These are phyloP conservation scores for Starmerella sp. DNA, from an alignment of 805 yeast genomes.

Conservation along the genomic window DNA sequence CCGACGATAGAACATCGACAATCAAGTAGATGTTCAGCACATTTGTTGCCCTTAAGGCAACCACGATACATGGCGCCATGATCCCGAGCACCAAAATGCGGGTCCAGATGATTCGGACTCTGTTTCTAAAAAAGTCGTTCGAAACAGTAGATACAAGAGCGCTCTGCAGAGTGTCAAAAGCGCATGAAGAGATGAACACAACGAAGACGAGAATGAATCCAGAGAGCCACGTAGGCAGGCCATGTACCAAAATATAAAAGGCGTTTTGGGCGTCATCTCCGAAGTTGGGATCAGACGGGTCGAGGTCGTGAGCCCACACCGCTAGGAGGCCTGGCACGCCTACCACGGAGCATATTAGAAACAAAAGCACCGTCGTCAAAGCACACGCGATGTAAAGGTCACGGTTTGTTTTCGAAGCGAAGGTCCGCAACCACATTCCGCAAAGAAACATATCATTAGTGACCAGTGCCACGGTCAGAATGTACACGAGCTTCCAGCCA, in stretches of 20 bases:
- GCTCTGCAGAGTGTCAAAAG: conserved; percentile 79
- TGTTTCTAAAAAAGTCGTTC: conserved; percentile 80
- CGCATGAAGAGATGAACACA: conserved; percentile 68
- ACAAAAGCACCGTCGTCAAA: conserved; percentile 58
- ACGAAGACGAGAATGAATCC: conserved; percentile 72
- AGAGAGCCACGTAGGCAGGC: conserved; percentile 79
- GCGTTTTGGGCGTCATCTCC: conserved; percentile 50
- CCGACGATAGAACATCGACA: conserved; percentile 80
- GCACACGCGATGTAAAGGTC: conserved; percentile 68
- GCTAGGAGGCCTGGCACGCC: conserved; percentile 82
- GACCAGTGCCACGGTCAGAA: conserved; percentile 72
- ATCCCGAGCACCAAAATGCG: conserved; percentile 60
- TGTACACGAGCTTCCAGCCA: conserved; percentile 85
- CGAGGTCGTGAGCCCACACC: conserved; percentile 71
- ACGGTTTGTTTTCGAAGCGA: conserved; percentile 68
- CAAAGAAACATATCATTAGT: conserved; percentile 84
- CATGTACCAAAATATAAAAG: conserved; percentile 58
- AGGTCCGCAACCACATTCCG: conserved; percentile 90
- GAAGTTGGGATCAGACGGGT: conserved; percentile 31
- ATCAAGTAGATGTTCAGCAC: conserved; percentile 79
- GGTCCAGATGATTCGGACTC: conserved; percentile 50
- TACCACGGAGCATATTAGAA: conserved; percentile 53
- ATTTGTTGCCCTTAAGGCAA: conserved; percentile 73
- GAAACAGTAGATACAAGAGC: conserved; percentile 82
- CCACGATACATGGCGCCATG: conserved; percentile 79